These are phyloP conservation scores for Trichomonas tenax DNA, from an alignment of 208 protist genomes.

Conservation along the genomic window DNA sequence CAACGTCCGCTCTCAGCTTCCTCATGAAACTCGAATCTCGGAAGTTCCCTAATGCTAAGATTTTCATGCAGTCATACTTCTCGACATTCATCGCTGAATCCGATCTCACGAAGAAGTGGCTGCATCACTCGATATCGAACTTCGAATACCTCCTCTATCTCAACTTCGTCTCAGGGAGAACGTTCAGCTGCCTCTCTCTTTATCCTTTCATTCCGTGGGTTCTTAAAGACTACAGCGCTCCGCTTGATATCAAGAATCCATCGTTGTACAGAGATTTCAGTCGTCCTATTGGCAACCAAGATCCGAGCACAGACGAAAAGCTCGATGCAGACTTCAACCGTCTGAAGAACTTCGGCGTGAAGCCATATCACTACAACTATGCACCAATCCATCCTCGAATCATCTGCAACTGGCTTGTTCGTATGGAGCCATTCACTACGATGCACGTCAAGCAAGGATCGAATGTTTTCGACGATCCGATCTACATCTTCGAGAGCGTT, in stretches of 20 bases:
- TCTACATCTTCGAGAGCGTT: slow-evolving; percentile 40
- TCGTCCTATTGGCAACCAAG: not conserved
- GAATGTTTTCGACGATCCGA: slow-evolving; percentile 42
- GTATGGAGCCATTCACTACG: slow-evolving; percentile 43
- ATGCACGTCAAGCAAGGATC: slow-evolving; percentile 33
- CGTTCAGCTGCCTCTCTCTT: not conserved
- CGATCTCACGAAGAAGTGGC: not conserved
- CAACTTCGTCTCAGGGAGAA: not conserved
- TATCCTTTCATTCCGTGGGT: slow-evolving; percentile 17
- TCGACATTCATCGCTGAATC: not conserved
- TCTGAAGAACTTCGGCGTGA: not conserved
- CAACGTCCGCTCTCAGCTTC: not conserved
- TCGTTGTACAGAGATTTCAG: not conserved
- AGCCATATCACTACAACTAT: slow-evolving; percentile 39
- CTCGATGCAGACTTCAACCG: not conserved
- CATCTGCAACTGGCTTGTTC: slow-evolving; percentile 45
- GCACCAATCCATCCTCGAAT: not conserved
- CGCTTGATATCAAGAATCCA: not conserved
- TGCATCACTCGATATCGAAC: not conserved
- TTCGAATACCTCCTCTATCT: not conserved
- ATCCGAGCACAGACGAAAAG: not conserved
- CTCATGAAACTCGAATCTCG: not conserved
- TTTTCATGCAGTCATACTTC: not conserved
- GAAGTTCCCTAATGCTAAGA: not conserved
- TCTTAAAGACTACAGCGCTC: not conserved